Conservation (phyloP, 2,329 filamentous ascomycete species). For the Penicillium sp. region DNA sequence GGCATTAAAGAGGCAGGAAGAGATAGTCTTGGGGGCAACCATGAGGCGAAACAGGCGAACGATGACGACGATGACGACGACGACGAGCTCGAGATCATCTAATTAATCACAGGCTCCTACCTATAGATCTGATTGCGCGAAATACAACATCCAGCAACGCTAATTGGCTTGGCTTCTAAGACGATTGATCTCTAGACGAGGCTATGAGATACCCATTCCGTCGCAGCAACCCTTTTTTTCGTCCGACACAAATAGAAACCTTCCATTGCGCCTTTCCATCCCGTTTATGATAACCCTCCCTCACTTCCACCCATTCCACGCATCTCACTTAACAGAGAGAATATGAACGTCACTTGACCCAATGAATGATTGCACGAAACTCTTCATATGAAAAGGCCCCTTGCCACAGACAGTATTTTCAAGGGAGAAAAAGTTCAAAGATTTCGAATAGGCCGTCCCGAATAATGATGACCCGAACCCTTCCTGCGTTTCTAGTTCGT, state of each 20-base stretch:
- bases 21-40: conserved; percentile 66
- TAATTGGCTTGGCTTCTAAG: background rate
- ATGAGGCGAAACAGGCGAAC: conserved; percentile 42
- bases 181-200: background rate
- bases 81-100: conserved; percentile 56
- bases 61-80: conserved; percentile 57
- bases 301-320: background rate
- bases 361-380: too few relatives aligned
- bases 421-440: background rate
- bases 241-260: background rate
- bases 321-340: background rate
- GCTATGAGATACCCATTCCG: background rate
- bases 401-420: background rate
- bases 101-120: conserved; percentile 18
- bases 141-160: background rate
- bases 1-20: conserved; percentile 78
- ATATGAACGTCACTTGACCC: background rate
- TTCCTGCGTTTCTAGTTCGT: background rate
- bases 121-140: background rate
- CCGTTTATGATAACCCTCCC: background rate
- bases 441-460: background rate
- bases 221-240: background rate
- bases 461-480: background rate
- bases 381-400: background rate
- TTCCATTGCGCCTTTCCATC: background rate